Base-by-base conservation (phyloP, 2,329 filamentous ascomycete species). In the Sporothrix protearum region DNA sequence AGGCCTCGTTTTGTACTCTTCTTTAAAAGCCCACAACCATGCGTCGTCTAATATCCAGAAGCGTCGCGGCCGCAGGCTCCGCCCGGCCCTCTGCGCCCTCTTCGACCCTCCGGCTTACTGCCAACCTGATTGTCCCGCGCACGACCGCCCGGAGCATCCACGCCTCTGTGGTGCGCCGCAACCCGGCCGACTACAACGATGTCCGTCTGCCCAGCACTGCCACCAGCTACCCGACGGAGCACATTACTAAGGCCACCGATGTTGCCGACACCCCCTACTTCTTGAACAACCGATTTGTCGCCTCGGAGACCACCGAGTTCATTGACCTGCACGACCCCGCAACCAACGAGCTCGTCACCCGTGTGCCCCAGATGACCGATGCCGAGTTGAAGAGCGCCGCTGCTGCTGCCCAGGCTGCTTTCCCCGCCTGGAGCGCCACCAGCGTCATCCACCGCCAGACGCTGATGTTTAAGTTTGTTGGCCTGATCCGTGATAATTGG, bases 401-500 rank as follows among this genome's bases (percentile, higher is more conserved):
- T 2, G 90, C 88, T 75, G 92, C 91, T 78, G 92, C 92, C 4
- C 83, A 91, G 82, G 89, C 88, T 81, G 92, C 92, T 0, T 95
- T 93, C 80, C 87, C 89, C 75, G 84, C 84, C 68, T 96, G 92
- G 92, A 88, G 85, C 76, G 85, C 86, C 74, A 94, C 88, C 33
- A 92, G 88, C 79, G 83, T 95, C 74, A 85, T 96, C 75, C 84
- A 87, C 74, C 86, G 92, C 74, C 92, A 96, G 85, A 89, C 92
- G 82, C 90, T 95, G 82, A 93, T 95, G 91, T 95, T 96, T 86
- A 91, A 91, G 81, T 94, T 93, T 77, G 91, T 93, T 45, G 86
- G 86, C 42, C 83, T 96, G 78, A 93, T 96, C 79, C 85, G 91
- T 69, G 90, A 94, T 82, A 91, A 96, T 83, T 94, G 92, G 92